A percentile compares a stretch with the other conserved stretches of the same genome.
Conservation (phyloP, 345 rosid species). For the Anastatica hierochuntica region DNA sequence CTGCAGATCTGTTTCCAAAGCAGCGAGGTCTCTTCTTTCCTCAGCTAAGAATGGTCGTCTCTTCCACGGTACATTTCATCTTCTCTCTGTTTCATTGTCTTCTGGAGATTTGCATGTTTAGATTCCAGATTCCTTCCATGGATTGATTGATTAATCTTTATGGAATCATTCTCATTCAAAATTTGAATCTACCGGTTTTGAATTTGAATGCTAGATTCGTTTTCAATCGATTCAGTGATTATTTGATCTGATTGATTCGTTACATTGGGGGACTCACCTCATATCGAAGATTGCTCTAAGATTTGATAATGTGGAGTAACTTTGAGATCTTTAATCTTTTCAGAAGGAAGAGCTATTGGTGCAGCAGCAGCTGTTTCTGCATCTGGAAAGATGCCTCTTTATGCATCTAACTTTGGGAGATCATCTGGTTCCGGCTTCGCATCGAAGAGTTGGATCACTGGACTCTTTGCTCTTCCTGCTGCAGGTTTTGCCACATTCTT, state of each 20-base stretch:
- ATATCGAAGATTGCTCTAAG: neutral
- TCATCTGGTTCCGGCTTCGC: slow-evolving; percentile 40
- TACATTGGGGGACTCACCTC: neutral
- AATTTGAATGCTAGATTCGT: too few relatives aligned
- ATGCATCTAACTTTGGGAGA: slow-evolving; percentile 41
- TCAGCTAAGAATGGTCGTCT: slow-evolving; percentile 57
- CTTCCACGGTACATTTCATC: slow-evolving; percentile 39
- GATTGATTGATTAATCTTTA: neutral
- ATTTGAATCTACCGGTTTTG: neutral
- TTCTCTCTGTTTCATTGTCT: neutral
- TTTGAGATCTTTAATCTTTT: neutral
- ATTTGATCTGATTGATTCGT: neutral
- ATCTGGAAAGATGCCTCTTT: slow-evolving; percentile 38
- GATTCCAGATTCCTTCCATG: neutral
- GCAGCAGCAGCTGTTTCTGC: slow-evolving; percentile 61
- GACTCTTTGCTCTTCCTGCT: slow-evolving; percentile 67
- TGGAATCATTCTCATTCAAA: neutral
- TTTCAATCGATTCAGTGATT: too few relatives aligned
- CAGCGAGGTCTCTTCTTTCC: slow-evolving; percentile 65
- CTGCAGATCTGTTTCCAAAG: slow-evolving; percentile 69
- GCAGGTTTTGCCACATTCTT: slow-evolving; percentile 60
- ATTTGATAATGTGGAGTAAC: too few relatives aligned
- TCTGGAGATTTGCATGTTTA: neutral
- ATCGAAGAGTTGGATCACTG: slow-evolving; percentile 64
- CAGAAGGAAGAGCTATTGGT: slow-evolving; percentile 63